Conservation (phyloP, 345 rosid species). For the Aquilaria yunnanensis region DNA sequence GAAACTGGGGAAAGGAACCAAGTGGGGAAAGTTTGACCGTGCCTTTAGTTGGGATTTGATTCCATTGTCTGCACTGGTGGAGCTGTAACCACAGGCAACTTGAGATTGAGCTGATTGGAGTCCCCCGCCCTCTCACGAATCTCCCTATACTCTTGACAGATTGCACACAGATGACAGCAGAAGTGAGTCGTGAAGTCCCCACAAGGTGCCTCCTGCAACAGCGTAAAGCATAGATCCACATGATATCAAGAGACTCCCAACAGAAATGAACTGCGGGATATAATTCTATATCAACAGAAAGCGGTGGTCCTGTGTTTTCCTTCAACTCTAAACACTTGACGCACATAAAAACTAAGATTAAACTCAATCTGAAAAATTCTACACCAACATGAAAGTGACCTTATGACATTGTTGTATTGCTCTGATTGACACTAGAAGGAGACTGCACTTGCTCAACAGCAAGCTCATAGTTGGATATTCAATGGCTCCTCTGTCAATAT, state of each 20-base stretch:
- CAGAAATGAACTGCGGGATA: not conserved
- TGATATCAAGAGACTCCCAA: not conserved
- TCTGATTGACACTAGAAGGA: too few species aligned
- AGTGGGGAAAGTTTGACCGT: not conserved
- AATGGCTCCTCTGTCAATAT: too few species aligned
- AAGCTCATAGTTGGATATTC: too few species aligned
- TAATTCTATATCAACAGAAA: not conserved
- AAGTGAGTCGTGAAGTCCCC: slow-evolving; percentile 75
- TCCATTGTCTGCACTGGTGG: slow-evolving; percentile 63
- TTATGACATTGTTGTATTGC: too few species aligned
- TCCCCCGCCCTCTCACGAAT: slow-evolving; percentile 47
- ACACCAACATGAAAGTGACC: too few species aligned
- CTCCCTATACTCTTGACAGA: slow-evolving; percentile 92
- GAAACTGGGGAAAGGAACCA: too few species aligned
- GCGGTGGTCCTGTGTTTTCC: too few species aligned
- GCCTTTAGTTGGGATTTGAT: slow-evolving; percentile 19
- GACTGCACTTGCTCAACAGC: too few species aligned
- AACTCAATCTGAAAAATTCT: too few species aligned
- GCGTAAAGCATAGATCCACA: not conserved
- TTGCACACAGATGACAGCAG: slow-evolving; percentile 88
- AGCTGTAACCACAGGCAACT: slow-evolving; percentile 43
- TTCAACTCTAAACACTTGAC: too few species aligned
- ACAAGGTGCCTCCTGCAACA: slow-evolving; percentile 82
- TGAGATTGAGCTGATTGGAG: slow-evolving; percentile 28
- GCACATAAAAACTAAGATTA: too few species aligned